Evolutionary conservation across 2,329 filamentous ascomycete genomes (phyloP).

Genomic region (Fusarium bulbicola): DNA sequence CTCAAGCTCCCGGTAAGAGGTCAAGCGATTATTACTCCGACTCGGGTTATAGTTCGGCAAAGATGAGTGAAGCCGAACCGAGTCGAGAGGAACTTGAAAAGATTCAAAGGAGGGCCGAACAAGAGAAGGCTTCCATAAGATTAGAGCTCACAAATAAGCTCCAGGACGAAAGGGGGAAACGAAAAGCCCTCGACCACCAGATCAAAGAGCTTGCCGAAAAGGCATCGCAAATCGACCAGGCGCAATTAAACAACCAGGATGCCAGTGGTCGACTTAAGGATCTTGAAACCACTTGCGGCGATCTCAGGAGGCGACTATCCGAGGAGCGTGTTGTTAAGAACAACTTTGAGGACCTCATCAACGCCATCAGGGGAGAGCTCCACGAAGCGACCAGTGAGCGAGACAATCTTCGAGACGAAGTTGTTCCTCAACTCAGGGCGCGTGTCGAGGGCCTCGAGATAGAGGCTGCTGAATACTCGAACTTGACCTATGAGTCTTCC

Average conservation of each 20-base stretch:
- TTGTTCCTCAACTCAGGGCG: conserved; percentile 80
- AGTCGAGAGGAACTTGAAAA: conserved; percentile 79
- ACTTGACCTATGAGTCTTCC: conserved; percentile 79
- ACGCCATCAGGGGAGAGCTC: conserved; percentile 83
- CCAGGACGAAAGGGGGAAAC: conserved; percentile 82
- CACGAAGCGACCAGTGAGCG: conserved; percentile 85
- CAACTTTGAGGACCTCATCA: conserved; percentile 92
- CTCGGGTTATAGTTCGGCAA: conserved; percentile 86
- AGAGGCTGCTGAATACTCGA: conserved; percentile 76
- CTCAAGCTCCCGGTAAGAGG: conserved; percentile 69
- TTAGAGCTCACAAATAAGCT: conserved; percentile 86
- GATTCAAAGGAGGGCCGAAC: conserved; percentile 83
- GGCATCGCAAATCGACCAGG: conserved; percentile 69
- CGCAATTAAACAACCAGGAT: conserved; percentile 65
- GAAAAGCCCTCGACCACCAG: conserved; percentile 82
- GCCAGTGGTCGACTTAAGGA: conserved; percentile 74
- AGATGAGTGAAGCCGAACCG: conserved; percentile 74
- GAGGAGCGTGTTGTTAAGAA: conserved; percentile 90
- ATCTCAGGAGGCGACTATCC: conserved; percentile 79
- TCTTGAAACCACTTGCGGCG: conserved; percentile 82
- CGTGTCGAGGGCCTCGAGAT: conserved; percentile 81
- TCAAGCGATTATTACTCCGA: conserved; percentile 99
- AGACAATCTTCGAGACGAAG: conserved; percentile 89
- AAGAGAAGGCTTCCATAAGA: conserved; percentile 88
- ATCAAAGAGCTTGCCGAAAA: conserved; percentile 84